Conservation (phyloP, 805 yeast genomes). For the Pichia membranifaciens region DNA sequence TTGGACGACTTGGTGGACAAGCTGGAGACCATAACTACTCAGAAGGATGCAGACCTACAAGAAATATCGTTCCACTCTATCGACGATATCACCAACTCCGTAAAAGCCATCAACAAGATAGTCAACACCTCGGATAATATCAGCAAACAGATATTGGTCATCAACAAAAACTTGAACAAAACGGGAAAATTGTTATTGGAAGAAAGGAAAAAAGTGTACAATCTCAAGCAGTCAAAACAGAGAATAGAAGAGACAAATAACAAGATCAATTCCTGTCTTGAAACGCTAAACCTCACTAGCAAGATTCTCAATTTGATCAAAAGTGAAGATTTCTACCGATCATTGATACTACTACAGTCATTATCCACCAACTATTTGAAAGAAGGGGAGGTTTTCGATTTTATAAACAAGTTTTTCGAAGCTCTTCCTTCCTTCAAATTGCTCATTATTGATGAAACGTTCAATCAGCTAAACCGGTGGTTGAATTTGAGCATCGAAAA, state of each 20-base stretch:
- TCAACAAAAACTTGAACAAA: constrained; percentile 52
- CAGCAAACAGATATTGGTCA: constrained; percentile 45
- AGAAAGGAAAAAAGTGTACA: constrained; percentile 53
- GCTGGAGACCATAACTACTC: constrained; percentile 51
- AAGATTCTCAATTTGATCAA: constrained; percentile 76
- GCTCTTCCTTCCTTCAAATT: constrained; percentile 73
- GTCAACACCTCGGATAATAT: constrained; percentile 52
- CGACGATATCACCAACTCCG: constrained; percentile 48
- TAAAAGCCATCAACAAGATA: constrained; percentile 57
- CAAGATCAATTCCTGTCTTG: constrained; percentile 66
- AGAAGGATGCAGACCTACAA: constrained; percentile 59
- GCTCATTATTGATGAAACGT: constrained; percentile 68
- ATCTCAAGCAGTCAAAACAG: constrained; percentile 54
- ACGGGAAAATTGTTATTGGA: constrained; percentile 63
- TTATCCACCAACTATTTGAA: constrained; percentile 62
- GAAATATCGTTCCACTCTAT: constrained; percentile 57
- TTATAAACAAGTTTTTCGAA: constrained; percentile 64
- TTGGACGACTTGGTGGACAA: constrained; percentile 51
- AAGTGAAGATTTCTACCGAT: constrained; percentile 73
- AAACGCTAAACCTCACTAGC: constrained; percentile 80
- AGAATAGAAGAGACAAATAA: constrained; percentile 69
- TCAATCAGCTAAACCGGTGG: constrained; percentile 60
- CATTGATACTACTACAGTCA: constrained; percentile 76
- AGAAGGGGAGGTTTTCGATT: constrained; percentile 60
- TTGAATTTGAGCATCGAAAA: constrained; percentile 56